Evolutionary conservation across 2,329 filamentous ascomycete genomes (phyloP).

Genomic region (Colletotrichum filicis): DNA sequence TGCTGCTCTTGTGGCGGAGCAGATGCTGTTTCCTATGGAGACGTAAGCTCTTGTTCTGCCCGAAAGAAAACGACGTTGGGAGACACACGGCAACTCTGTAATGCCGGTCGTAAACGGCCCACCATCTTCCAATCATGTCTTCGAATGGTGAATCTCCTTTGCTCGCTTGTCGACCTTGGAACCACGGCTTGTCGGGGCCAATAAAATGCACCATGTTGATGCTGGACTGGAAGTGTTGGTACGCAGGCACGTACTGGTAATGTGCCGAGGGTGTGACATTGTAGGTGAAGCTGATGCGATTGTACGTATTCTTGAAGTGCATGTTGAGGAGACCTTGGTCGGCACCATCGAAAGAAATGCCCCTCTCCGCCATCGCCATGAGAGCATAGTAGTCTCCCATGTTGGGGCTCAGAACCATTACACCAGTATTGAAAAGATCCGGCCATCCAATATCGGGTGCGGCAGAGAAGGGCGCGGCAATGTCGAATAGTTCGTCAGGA

Average conservation of each 20-base stretch:
- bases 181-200: slow-evolving; percentile 91
- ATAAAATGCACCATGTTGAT: slow-evolving; percentile 97
- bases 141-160: slow-evolving; percentile 75
- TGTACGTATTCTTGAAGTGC: slow-evolving; percentile 86
- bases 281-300: slow-evolving; percentile 93
- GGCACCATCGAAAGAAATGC: slow-evolving; percentile 95
- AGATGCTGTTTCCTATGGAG: slow-evolving; percentile 8
- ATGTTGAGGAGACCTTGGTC: slow-evolving; percentile 97
- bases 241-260: slow-evolving; percentile 97
- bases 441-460: slow-evolving; percentile 98
- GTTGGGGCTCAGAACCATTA: slow-evolving; percentile 91
- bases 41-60: not conserved
- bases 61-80: not conserved
- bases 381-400: slow-evolving; percentile 90
- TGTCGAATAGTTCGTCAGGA: slow-evolving; percentile 89
- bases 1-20: slow-evolving; percentile 3
- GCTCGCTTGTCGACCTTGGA: slow-evolving; percentile 66
- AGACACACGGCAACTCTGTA: slow-evolving; percentile 68
- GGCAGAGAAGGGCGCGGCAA: slow-evolving; percentile 70
- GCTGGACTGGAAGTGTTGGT: slow-evolving; percentile 88
- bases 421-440: slow-evolving; percentile 96
- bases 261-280: slow-evolving; percentile 97
- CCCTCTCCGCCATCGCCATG: slow-evolving; percentile 82
- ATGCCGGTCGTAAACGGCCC: slow-evolving; percentile 92
- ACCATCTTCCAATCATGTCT: slow-evolving; percentile 90